These are phyloP conservation scores for Lagenaria siceraria DNA, from an alignment of 306 rosid species.

Conservation along the genomic window DNA sequence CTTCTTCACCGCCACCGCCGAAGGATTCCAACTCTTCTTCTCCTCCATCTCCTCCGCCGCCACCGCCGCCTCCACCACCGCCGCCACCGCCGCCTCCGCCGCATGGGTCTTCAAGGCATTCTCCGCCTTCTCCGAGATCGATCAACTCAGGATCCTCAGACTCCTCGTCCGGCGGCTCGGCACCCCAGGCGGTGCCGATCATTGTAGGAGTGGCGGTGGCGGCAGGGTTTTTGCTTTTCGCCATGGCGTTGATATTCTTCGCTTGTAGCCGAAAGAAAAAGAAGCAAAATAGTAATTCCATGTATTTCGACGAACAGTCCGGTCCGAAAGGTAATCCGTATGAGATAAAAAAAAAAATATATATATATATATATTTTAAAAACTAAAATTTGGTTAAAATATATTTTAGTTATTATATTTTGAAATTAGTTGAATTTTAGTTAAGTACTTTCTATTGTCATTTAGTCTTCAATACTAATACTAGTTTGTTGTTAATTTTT, in stretches of 20 bases:
- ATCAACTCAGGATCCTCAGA: not conserved
- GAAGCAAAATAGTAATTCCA: slow-evolving; percentile 10
- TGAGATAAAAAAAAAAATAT: no score
- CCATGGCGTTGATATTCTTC: slow-evolving; percentile 13
- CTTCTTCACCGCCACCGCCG: not conserved
- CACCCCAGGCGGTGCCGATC: slow-evolving; percentile 2
- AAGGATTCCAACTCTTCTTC: not conserved
- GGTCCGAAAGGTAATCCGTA: not conserved
- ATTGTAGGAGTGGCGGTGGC: slow-evolving; percentile 41
- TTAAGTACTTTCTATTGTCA: no score
- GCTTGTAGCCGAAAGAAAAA: slow-evolving; percentile 29
- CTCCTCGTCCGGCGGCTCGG: not conserved
- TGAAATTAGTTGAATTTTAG: no score
- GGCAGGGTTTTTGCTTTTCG: slow-evolving; percentile 31
- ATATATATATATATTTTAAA: no score
- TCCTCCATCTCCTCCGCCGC: not conserved
- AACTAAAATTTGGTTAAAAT: no score
- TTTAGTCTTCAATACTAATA: no score
- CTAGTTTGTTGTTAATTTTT: no score
- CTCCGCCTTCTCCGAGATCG: slow-evolving; percentile 20
- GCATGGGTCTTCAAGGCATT: not conserved
- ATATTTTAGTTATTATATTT: no score
- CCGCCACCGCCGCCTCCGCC: not conserved
- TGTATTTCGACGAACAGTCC: slow-evolving; percentile 18
- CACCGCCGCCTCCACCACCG: slow-evolving; percentile 15